phyloP scores from a whole-genome alignment of 345 rosid genomes.

The Gossypium rotundifolium region DNA sequence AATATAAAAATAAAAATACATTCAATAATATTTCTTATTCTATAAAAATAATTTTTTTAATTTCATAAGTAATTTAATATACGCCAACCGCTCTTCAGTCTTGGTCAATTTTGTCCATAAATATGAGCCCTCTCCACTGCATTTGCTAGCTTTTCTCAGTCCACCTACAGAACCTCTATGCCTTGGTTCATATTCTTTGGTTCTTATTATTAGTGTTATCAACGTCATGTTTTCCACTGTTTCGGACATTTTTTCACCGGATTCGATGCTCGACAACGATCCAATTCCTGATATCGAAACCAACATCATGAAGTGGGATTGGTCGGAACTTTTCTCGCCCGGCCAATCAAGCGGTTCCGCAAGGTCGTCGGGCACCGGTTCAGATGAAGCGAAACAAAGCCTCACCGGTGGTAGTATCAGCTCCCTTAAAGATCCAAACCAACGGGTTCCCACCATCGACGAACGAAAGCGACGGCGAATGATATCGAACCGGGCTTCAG shows the following conservation, averaged over 20 bases:
- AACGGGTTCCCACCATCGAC: slow-evolving; percentile 22
- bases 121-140: slow-evolving; percentile 49
- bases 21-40: too few relatives aligned
- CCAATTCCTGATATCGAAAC: slow-evolving; percentile 38
- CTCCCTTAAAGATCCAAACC: slow-evolving; percentile 34
- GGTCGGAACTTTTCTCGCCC: slow-evolving; percentile 28
- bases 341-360: slow-evolving; percentile 30
- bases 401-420: slow-evolving; percentile 27
- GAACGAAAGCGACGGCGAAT: slow-evolving; percentile 65
- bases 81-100: too few relatives aligned
- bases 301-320: slow-evolving; percentile 56
- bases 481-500: slow-evolving; percentile 87
- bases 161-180: slow-evolving; percentile 38
- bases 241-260: slow-evolving; percentile 34
- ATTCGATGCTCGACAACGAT: slow-evolving; percentile 29
- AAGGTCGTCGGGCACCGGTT: slow-evolving; percentile 26
- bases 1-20: too few relatives aligned
- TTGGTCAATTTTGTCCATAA: slow-evolving; percentile 32
- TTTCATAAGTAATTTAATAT: too few relatives aligned
- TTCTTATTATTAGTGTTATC: background rate
- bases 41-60: too few relatives aligned
- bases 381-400: slow-evolving; percentile 34
- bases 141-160: slow-evolving; percentile 65
- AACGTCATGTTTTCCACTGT: slow-evolving; percentile 46
- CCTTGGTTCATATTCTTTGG: background rate